Evolutionary conservation across 2,329 filamentous ascomycete species (phyloP), one percentile per base, ranked within the genome.

Genomic region (Phialophora tarda): DNA sequence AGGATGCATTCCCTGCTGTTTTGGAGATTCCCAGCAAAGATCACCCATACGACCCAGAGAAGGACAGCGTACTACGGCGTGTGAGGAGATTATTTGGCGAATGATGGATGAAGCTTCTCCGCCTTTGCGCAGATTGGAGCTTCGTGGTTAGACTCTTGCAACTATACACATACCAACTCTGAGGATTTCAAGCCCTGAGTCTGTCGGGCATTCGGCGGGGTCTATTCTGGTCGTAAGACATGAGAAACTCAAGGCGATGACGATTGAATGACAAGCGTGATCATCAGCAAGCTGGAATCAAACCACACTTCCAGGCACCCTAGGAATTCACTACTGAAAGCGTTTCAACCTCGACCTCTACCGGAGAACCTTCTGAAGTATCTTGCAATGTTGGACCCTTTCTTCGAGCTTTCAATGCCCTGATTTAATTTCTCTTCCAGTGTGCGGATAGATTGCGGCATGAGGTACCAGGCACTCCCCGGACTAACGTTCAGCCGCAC

Each of bases 11-110:
- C 81, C 95, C 95, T n/a, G 90, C 93, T 24, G 86, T 99, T 62
- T 88, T 99, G 65, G 95, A 99, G 80, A 98, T 99, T 68, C 95
- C 95, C 26, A 96, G 92, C 82, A 99, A 99, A 84, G 95, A 99
- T 78, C 95, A 99, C 78, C 95, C 95, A 1, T 99, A 99, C 77
- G 94, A 99, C 75, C 95, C 95, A 0, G 95, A 99, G 81, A 99
- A 99, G 84, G 95, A 99, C 79, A 98, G 94, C 76, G 94, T 99
- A 51, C 79, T 99, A 80, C 91, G 93, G 81, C 86, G 95, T 72
- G 95, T 99, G 71, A 83, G 87, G 77, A 87, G 89, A 74, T 75
- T 91, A 70, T 90, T 90, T 79, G 88, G 88, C 71, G 88, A 84
- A 74, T 84, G 41, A 64, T 17, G 14, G 26, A 11, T 28, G 24